Conservation (phyloP, 116 monocot genomes). For the Phalaenopsis hybrid region DNA sequence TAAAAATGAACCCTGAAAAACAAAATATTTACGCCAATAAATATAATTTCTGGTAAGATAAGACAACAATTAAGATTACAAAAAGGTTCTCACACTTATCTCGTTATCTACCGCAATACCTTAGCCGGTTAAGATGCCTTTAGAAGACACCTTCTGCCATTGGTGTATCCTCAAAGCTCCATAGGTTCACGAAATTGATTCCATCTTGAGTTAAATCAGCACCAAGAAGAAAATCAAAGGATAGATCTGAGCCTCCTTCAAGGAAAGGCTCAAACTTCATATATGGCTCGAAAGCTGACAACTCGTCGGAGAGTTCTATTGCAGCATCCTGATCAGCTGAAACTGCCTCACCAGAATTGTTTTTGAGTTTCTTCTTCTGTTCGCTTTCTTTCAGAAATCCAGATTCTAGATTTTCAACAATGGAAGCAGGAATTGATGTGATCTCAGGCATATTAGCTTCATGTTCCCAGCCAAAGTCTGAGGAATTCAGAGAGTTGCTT, state of each 20-base stretch:
- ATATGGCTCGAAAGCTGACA: conserved; percentile 16
- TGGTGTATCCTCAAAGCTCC: conserved; percentile 19
- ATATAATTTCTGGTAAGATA: not conserved
- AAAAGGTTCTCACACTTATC: not conserved
- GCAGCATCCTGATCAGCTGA: conserved; percentile 11
- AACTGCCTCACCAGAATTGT: conserved; percentile 12
- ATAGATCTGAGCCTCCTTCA: conserved; percentile 8
- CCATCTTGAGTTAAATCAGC: conserved; percentile 8
- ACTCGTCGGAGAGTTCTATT: conserved; percentile 18
- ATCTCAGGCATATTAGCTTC: conserved; percentile 41
- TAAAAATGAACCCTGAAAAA: conserved; percentile 1
- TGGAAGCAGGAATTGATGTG: conserved; percentile 17
- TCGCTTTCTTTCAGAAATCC: not conserved
- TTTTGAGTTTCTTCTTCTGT: conserved; percentile 18
- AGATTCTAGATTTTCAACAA: conserved; percentile 15
- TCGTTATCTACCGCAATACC: not conserved
- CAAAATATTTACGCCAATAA: not conserved
- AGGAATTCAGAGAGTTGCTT: conserved; percentile 40
- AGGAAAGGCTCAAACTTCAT: conserved; percentile 25
- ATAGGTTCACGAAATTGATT: conserved; percentile 7
- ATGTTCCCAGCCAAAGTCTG: conserved; percentile 23
- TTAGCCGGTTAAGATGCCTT: not conserved
- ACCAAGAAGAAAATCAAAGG: conserved; percentile 10
- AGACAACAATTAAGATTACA: not conserved
- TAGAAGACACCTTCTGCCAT: not conserved